Evolutionary conservation across 495 filamentous ascomycete genomes (phyloP).

Genomic region (Diplogelasinospora grovesii): DNA sequence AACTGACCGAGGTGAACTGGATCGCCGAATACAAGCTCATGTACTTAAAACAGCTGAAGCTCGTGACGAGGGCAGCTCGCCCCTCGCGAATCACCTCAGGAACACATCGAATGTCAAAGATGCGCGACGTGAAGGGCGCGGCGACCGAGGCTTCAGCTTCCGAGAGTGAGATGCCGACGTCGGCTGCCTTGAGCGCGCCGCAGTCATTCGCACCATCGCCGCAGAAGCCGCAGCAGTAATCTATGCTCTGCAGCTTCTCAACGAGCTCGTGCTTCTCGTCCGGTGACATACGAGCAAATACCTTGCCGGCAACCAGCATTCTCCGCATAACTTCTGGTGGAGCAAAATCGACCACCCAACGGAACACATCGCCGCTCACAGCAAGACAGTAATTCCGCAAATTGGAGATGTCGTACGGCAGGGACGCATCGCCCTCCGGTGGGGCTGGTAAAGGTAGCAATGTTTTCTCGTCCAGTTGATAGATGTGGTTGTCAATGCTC

Average conservation of each 20-base stretch:
- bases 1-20: slow-evolving; percentile 98
- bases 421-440: slow-evolving; percentile 64
- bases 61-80: slow-evolving; percentile 88
- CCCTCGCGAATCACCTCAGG: slow-evolving; percentile 94
- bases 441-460: slow-evolving; percentile 68
- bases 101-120: slow-evolving; percentile 96
- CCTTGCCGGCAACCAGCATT: slow-evolving; percentile 86
- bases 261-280: slow-evolving; percentile 99
- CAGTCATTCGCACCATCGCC: slow-evolving; percentile 99
- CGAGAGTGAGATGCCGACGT: slow-evolving; percentile 97
- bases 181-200: slow-evolving; percentile 92
- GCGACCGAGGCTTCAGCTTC: slow-evolving; percentile 98
- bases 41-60: slow-evolving; percentile 99
- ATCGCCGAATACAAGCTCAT: slow-evolving; percentile 99
- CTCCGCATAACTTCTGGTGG: slow-evolving; percentile 65
- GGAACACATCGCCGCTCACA: slow-evolving; percentile 87
- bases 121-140: slow-evolving; percentile 89
- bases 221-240: slow-evolving; percentile 94
- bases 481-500: slow-evolving; percentile 77
- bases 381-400: slow-evolving; percentile 80
- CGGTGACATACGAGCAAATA: slow-evolving; percentile 97
- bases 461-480: slow-evolving; percentile 67
- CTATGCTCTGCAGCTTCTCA: slow-evolving; percentile 92
- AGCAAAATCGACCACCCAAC: slow-evolving; percentile 92
- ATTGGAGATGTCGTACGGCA: slow-evolving; percentile 76